A percentile compares a stretch with the other conserved stretches of the same genome.
Conservation (phyloP, 2,329 filamentous ascomycete species). For the Pestalotiopsis sp. region DNA sequence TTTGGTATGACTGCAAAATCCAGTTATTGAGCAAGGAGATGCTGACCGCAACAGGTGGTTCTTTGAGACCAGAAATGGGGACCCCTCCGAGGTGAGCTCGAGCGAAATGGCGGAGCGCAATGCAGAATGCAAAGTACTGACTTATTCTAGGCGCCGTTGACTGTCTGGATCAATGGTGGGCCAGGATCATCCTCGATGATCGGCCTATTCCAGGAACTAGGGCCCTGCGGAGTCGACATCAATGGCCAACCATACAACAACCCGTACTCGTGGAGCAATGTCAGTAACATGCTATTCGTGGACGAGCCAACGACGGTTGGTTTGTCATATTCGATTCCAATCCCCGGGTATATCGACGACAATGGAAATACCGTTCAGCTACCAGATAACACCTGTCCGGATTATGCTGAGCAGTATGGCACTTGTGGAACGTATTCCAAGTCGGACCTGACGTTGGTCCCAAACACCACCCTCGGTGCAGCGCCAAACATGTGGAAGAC, state of each 20-base stretch:
- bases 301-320: conserved; percentile 61
- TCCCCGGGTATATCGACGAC: conserved; percentile 27
- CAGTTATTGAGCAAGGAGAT: background rate
- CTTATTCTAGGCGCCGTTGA: conserved; percentile 40
- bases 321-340: conserved; percentile 48
- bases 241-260: conserved; percentile 49
- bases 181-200: conserved; percentile 55
- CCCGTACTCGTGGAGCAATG: conserved; percentile 61
- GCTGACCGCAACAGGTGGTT: conserved; percentile 39
- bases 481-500: conserved; percentile 64
- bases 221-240: conserved; percentile 40
- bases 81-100: conserved; percentile 32
- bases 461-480: conserved; percentile 53
- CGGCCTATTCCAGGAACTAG: conserved; percentile 52
- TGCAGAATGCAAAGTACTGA: background rate
- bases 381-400: conserved; percentile 48
- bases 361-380: conserved; percentile 39
- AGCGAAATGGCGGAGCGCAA: background rate
- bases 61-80: conserved; percentile 47
- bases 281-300: conserved; percentile 61
- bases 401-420: conserved; percentile 42
- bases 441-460: conserved; percentile 49
- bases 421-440: conserved; percentile 58
- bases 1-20: conserved; percentile 25
- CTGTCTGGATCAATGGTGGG: conserved; percentile 55